phyloP scores from a whole-genome alignment of 306 rosid genomes.

The Cajanus cajan region DNA sequence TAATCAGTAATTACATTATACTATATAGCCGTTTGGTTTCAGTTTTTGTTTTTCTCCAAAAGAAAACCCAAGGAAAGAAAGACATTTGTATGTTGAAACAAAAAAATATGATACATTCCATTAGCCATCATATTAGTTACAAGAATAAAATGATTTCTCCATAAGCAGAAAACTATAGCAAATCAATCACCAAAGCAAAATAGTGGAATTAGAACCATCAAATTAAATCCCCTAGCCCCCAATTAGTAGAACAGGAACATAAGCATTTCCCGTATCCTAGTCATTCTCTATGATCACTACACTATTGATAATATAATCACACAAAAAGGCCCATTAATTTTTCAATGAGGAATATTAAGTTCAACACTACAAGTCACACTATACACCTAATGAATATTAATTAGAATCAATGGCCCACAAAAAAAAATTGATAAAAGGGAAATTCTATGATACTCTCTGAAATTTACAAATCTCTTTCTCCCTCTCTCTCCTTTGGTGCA shows the following conservation, averaged over 20 bases:
- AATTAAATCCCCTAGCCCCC: not conserved
- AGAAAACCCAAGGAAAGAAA: not conserved
- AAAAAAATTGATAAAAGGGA: not conserved
- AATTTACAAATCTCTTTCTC: not conserved
- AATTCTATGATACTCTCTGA: not conserved
- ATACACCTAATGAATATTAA: not conserved
- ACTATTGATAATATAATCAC: not conserved
- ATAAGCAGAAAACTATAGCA: not conserved
- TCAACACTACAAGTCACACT: not conserved
- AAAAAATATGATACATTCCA: not conserved
- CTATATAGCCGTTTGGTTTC: not conserved
- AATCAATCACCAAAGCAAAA: not conserved
- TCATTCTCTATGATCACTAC: not conserved
- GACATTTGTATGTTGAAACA: not conserved
- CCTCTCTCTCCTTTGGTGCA: not conserved
- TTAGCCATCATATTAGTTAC: not conserved
- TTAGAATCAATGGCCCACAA: not conserved
- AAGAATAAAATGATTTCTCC: not conserved
- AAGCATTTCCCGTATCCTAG: not conserved
- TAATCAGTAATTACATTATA: not conserved
- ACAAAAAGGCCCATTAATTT: not conserved
- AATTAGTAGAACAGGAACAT: not conserved
- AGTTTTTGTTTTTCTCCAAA: not conserved
- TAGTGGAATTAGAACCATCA: not conserved
- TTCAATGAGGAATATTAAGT: not conserved